Base-by-base conservation (phyloP, 31 red algal species). In the Asparagopsis taxiformis region DNA sequence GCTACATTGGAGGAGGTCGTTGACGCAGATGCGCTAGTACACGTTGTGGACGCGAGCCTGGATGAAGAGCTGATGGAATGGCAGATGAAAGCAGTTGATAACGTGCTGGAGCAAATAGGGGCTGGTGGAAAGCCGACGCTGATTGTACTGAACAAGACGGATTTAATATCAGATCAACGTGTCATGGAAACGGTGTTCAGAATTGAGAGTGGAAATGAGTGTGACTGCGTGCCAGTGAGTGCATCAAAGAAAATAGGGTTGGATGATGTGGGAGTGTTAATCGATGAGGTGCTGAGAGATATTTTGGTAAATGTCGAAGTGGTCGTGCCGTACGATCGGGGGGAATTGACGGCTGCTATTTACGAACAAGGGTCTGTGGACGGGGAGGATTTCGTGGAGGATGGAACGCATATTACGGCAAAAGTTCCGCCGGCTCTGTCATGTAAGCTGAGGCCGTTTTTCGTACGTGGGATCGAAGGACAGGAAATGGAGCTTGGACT, bases 1-100 rank as follows among this genome's bases (percentile, higher is more conserved):
- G 87, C 91, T 6, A 99, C 97, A 9, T 77, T 99, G 44, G 97
- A 99, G 64, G 97, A 92, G 68, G 88, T 93, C 22, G 70, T 83
- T 26, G 87, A 89, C 9, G 91, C 97, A n/a, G 97, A 99, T 59
- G 74, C 93, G 49, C 68, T 99, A 21, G 62, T 99, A 53, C 91
- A 95, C 57, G 97, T 99, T 5, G 79, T 99, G 26, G 97, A 99
- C 63, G 77, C 36, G 9, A 73, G 80, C 31, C 64, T 72, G 29
- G 68, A 70, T 3, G 46, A 55, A 35, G 80, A 79, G 34, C 53
- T 91, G 5, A 35, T 76, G 64, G 20, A 75, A 23, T 37, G 72
- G 54, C 87, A 99, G 65, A 79, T 83, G 32, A 46, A 72, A 43
- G 82, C 91, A 3, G 95, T 99, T 25, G 88, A 94, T 63, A 43